Base-by-base conservation (phyloP, 371 early-diverging fungal species). In the Syncephalastrum sp. region DNA sequence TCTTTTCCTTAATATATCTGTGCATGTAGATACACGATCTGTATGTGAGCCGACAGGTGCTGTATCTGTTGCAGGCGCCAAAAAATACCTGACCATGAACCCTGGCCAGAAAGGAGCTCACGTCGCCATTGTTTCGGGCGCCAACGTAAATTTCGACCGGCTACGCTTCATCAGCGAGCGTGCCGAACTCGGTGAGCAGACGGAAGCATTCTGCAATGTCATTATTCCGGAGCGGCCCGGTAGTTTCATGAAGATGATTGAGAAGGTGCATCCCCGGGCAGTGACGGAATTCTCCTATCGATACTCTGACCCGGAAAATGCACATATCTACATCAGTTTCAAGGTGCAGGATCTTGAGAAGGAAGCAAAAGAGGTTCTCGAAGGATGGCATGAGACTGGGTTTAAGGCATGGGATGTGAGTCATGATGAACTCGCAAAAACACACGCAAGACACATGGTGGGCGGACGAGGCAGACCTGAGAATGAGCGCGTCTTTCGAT, bases 111-210 rank as follows among this genome's bases (percentile, higher is more conserved):
- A 72, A 49, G 69, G 82, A 5, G 76, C 83, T 6, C 88, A 90
- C 54, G 82, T 96, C 4, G 88, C 92, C 10, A 83, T 96, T 55
- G 77, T 90, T 42, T 88, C 89, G 12, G 98, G 98, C 15, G 98
- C 98, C 50, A 98, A 98, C 75, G 96, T 97, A 88, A 94, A 97
- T 77, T 98, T 97, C 83, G 94, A 95, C 67, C 87, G 96, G 4
- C 78, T 98, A 16, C 83, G 96, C 19, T 97, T 96, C 63, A 96
- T 98, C 13, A 94, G 95, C 15, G 97, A 97, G 67, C 90, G 96
- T 53, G 93, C 97, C 0, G 88, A 90, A 12, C 68, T 97, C 13
- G 97, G 98, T 58, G 95, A 96, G 68, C 76, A 87, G 41, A 77
- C 78, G 23, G 98, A 98, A 67, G 96, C 90, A 1, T 82, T 98